These are phyloP conservation scores for Debaryomyces nepalensis DNA, from an alignment of 1,139 yeast genomes.

Conservation along the genomic window DNA sequence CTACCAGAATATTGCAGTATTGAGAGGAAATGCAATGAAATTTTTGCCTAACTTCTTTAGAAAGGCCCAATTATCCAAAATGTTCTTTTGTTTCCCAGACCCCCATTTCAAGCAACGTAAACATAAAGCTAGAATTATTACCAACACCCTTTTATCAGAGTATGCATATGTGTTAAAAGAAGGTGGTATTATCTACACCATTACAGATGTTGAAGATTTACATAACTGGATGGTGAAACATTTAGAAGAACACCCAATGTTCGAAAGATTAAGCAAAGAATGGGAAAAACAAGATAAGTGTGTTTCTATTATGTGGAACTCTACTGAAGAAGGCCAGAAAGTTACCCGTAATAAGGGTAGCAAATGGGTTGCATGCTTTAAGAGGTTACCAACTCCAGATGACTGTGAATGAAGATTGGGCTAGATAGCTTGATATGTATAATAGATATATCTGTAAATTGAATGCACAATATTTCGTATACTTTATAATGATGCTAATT, in stretches of 20 bases:
- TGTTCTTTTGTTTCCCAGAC: constrained; percentile 98
- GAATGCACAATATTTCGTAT: neutral
- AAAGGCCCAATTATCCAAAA: constrained; percentile 79
- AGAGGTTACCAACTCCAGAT: constrained; percentile 67
- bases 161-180: constrained; percentile 89
- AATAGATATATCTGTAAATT: constrained; percentile 2
- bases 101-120: constrained; percentile 98
- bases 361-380: constrained; percentile 88
- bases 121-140: constrained; percentile 95
- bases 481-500: no score
- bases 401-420: constrained; percentile 27
- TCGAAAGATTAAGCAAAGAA: constrained; percentile 74
- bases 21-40: constrained; percentile 97
- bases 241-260: constrained; percentile 86
- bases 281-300: constrained; percentile 84
- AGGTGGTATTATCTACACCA: constrained; percentile 89
- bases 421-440: constrained; percentile 6
- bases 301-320: constrained; percentile 82
- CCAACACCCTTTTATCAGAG: constrained; percentile 85
- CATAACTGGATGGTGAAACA: constrained; percentile 97
- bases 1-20: constrained; percentile 84
- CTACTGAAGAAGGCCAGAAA: constrained; percentile 98
- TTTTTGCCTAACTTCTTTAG: constrained; percentile 91
- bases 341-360: constrained; percentile 87
- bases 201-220: constrained; percentile 92